phyloP scores from a whole-genome alignment of 2,329 filamentous ascomycete genomes.

The Pyrenochaeta sp. region DNA sequence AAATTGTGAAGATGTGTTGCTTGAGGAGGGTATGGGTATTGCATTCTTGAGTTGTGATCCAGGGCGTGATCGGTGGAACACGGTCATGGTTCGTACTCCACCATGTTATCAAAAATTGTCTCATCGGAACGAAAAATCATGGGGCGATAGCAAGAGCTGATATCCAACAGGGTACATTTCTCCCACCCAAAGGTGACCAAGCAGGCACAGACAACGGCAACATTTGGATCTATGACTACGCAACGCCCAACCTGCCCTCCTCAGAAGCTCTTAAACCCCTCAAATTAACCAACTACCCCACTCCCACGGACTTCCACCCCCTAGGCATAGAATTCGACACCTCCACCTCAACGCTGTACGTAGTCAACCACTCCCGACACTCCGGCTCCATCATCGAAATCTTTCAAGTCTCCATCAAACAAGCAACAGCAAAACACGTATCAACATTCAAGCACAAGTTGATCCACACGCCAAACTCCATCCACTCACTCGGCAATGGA shows the following conservation, averaged over 20 bases:
- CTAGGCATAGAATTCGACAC: conserved; percentile 52
- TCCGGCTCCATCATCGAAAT: conserved; percentile 39
- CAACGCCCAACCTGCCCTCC: conserved; percentile 25
- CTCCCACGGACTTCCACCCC: conserved; percentile 51
- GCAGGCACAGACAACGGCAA: conserved; percentile 29
- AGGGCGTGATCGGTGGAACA: conserved; percentile 56
- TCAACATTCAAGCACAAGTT: conserved; percentile 43
- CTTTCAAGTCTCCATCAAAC: conserved; percentile 41
- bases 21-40: conserved; percentile 48
- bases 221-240: conserved; percentile 53
- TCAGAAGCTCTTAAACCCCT: conserved; percentile 35
- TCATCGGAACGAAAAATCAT: not conserved
- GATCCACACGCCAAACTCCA: conserved; percentile 51
- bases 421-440: conserved; percentile 37
- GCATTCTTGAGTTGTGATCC: conserved; percentile 56
- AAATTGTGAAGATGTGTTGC: conserved; percentile 56
- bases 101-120: too few relatives aligned
- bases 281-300: conserved; percentile 32
- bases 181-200: conserved; percentile 15
- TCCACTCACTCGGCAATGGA: conserved; percentile 43
- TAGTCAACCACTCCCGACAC: conserved; percentile 50
- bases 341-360: conserved; percentile 46
- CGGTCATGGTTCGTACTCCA: conserved; percentile 52
- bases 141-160: not conserved
- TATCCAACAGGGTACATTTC: conserved; percentile 41